These are phyloP conservation scores for Zea mays DNA, from an alignment of 176 grass and related monocot genomes.

Conservation along the genomic window Zm-B73-REFERENCE-NAM-5.0 NC_050098.1:45022001-45022500, in stretches of 20 bases:
- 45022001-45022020: constrained; percentile 3
- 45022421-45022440: background rate
- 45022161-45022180: background rate
- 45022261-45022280: background rate
- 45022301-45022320: background rate
- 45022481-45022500: constrained; percentile 96
- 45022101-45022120: too few relatives aligned
- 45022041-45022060: background rate
- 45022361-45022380: background rate
- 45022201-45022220: background rate
- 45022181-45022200: background rate
- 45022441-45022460: constrained; percentile 1
- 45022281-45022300: background rate
- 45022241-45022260: constrained; percentile 5
- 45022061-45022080: background rate
- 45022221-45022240: background rate
- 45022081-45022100: too few relatives aligned
- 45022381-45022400: background rate
- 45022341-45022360: background rate
- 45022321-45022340: background rate
- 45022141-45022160: background rate
- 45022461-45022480: constrained; percentile 7
- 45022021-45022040: background rate
- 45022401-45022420: background rate
- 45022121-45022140: too few relatives aligned